Evolutionary conservation across 202 grass and related monocot genomes (phyloP).

Genomic region (Saccharum hybrid): DNA sequence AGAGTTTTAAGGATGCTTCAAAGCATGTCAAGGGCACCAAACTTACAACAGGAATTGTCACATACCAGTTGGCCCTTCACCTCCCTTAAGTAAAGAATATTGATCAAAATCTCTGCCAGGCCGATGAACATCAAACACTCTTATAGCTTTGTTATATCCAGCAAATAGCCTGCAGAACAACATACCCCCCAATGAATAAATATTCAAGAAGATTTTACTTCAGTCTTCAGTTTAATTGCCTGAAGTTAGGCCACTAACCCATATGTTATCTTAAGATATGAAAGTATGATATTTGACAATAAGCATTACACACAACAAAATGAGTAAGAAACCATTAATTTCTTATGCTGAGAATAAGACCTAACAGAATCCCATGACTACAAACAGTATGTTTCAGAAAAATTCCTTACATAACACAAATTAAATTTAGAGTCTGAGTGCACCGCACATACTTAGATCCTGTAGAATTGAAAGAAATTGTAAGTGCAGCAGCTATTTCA

Average conservation of each 20-base stretch:
- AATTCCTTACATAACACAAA: constrained; percentile 23
- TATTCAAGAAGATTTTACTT: neutral
- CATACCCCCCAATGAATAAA: constrained; percentile 26
- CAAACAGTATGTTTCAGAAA: constrained; percentile 12
- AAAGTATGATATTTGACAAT: neutral
- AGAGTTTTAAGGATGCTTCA: neutral
- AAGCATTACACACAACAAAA: neutral
- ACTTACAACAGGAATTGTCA: constrained; percentile 26
- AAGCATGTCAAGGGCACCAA: constrained; percentile 21
- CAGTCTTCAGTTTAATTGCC: constrained; percentile 9
- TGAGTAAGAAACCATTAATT: neutral
- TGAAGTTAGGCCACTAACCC: constrained; percentile 11
- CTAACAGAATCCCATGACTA: constrained; percentile 9
- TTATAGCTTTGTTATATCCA: constrained; percentile 92
- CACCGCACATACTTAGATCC: constrained; percentile 69
- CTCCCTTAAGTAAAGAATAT: constrained; percentile 75
- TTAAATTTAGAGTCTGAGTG: neutral
- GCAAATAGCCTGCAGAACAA: constrained; percentile 81
- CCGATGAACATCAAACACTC: constrained; percentile 93
- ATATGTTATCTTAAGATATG: neutral
- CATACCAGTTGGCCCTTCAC: constrained; percentile 70
- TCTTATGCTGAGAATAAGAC: neutral
- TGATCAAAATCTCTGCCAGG: constrained; percentile 93
- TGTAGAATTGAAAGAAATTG: constrained; percentile 86
- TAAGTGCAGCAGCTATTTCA: constrained; percentile 89